Conservation (phyloP, 257 asterid genomes). For the Solanum clarkiae region DNA sequence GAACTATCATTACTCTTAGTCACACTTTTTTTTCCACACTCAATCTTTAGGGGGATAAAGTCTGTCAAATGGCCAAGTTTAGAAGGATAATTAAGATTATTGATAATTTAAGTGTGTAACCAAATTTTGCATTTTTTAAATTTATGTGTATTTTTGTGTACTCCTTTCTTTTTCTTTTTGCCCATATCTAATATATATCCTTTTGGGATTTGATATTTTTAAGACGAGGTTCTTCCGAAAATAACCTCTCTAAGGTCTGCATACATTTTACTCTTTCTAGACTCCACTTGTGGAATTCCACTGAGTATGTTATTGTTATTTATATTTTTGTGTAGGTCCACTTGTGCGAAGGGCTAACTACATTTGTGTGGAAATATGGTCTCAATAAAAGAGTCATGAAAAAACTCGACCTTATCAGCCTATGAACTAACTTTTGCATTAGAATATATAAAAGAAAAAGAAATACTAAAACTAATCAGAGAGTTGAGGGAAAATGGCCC, state of each 20-base stretch:
- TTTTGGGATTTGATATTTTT: too few relatives aligned
- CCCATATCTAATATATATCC: too few relatives aligned
- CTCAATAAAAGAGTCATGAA: not conserved
- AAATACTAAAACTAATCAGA: not conserved
- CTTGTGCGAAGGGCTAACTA: not conserved
- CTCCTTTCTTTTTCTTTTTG: too few relatives aligned
- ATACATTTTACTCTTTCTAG: too few relatives aligned
- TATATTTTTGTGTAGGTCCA: not conserved
- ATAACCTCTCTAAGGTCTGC: too few relatives aligned
- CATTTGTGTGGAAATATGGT: not conserved
- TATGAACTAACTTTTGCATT: not conserved
- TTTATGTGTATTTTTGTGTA: not conserved
- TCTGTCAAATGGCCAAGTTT: not conserved
- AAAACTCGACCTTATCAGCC: not conserved
- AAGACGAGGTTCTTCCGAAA: too few relatives aligned
- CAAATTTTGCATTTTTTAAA: not conserved
- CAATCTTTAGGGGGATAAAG: accelerated
- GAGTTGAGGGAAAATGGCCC: not conserved
- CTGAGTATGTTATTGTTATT: too few relatives aligned
- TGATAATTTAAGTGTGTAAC: not conserved
- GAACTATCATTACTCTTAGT: not conserved
- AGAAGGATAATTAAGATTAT: not conserved
- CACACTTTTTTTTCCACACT: not conserved
- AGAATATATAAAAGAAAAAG: not conserved
- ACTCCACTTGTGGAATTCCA: too few relatives aligned